phyloP scores from a whole-genome alignment of 768 basidiomycete genomes.

The Collybia sordida region DNA sequence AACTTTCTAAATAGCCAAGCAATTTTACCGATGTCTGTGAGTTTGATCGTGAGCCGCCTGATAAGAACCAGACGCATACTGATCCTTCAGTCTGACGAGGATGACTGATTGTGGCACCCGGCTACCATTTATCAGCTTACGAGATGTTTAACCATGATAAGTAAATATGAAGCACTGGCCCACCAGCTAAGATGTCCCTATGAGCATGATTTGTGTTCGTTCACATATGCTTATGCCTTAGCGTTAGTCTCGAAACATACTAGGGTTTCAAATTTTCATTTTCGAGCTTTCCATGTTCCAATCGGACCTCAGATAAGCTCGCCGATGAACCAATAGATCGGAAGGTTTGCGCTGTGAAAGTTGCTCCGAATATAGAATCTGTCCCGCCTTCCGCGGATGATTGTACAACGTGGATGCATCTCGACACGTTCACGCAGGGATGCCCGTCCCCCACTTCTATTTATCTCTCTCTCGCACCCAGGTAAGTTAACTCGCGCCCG shows the following conservation, averaged over 20 bases:
- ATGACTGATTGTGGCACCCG: slow-evolving; percentile 39
- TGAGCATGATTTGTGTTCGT: neutral
- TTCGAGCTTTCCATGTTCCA: slow-evolving; percentile 1
- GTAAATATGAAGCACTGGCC: neutral
- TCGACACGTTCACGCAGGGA: slow-evolving; percentile 33
- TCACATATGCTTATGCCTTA: neutral
- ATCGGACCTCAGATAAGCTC: slow-evolving; percentile 30
- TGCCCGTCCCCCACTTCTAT: slow-evolving; percentile 25
- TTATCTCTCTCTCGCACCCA: slow-evolving; percentile 22
- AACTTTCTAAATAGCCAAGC: slow-evolving; percentile 25
- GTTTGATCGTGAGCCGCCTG: slow-evolving; percentile 13
- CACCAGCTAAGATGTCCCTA: neutral
- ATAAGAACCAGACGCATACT: slow-evolving; percentile 16
- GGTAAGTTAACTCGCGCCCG: slow-evolving; percentile 29
- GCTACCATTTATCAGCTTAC: slow-evolving; percentile 14
- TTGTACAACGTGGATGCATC: slow-evolving; percentile 34
- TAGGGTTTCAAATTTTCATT: neutral
- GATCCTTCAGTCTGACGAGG: slow-evolving; percentile 20
- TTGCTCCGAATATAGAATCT: slow-evolving; percentile 34
- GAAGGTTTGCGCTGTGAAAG: slow-evolving; percentile 40
- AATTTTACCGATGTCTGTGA: slow-evolving; percentile 10
- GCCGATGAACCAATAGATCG: slow-evolving; percentile 34
- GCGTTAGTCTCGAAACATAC: neutral
- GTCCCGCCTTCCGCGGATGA: slow-evolving; percentile 48
- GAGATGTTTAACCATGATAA: slow-evolving; percentile 4